A percentile compares a stretch with the other conserved stretches of the same genome.
Conservation (phyloP, 176 grass and related monocot species). For the Chrysopogon serrulatus region DNA sequence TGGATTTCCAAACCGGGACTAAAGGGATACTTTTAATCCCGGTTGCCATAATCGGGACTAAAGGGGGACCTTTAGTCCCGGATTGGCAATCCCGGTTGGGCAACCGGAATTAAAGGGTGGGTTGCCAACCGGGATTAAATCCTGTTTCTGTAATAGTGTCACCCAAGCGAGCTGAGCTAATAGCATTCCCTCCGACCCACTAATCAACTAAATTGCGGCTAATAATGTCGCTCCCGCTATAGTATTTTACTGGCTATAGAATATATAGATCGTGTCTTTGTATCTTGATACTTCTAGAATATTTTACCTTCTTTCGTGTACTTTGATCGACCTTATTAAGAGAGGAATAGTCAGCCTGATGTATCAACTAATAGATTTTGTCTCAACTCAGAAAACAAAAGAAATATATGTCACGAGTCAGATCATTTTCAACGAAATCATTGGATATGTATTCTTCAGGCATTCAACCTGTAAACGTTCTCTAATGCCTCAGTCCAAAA, state of each 20-base stretch:
- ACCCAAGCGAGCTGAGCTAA: neutral
- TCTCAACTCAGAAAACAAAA: neutral
- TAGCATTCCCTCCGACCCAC: neutral
- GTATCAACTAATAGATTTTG: neutral
- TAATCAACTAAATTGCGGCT: neutral
- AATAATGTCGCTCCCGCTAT: neutral
- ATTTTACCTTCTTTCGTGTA: neutral
- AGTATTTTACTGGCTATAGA: neutral
- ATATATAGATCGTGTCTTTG: neutral
- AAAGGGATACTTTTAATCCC: too few relatives aligned
- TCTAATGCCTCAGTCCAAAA: neutral
- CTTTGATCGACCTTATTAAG: neutral
- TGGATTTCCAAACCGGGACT: too few relatives aligned
- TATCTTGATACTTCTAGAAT: conserved; percentile 28
- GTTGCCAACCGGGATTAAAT: too few relatives aligned
- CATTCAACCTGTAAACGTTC: neutral
- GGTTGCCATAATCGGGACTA: too few relatives aligned
- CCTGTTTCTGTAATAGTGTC: too few relatives aligned
- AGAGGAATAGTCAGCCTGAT: neutral
- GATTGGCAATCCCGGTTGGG: too few relatives aligned
- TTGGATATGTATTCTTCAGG: neutral
- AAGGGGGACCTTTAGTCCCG: too few relatives aligned
- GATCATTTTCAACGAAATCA: neutral
- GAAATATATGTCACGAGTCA: neutral
- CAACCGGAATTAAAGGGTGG: too few relatives aligned